Base-by-base conservation (phyloP, 2,329 filamentous ascomycete genomes). In the Phialophora tarda region DNA sequence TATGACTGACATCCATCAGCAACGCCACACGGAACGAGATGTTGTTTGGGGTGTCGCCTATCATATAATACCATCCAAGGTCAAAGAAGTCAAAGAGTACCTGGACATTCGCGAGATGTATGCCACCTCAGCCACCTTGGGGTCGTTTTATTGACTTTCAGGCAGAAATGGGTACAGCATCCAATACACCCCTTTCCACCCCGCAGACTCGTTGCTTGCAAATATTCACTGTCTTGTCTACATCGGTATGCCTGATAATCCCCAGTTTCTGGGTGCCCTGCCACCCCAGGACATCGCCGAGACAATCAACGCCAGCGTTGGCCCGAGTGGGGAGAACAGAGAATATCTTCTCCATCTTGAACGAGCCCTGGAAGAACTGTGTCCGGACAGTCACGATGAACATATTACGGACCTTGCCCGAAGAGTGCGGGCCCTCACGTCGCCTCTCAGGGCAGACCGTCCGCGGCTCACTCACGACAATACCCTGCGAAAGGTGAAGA, bases 31-130 rank as follows among this genome's bases (percentile, higher is more conserved):
- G 30, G 86, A 71, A 47, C 59, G 64, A 32, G 68, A 71, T 38
- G 53, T 86, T 73, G 92, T 97, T 73, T 98, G 93, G 93, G 95
- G 95, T 65, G 91, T 92, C 17, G 95, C 94, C 70, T 96, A 97
- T 81, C 91, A 94, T 75, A 94, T 97, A 78, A 83, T 85, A 30
- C 79, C 88, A 6, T 82, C 86, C 1, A 85, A 88, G 71, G 92
- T 96, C 24, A 84, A 88, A 67, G 89, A 94, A 80, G 94, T 97
- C 3, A 89, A 91, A 72, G 85, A 89, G 65, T 97, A 97, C 77
- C 91, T 99, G 56, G 93, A 98, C 78, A 94, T 97, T 71, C 89
- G 95, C 54, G 95, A 99, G 79, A 97, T 98, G 68, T 70, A 65
- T 44, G 60, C 30, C 26, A 11, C 30, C 38, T 21, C 30, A 10